Evolutionary conservation across 1,284 basidiomycete genomes (phyloP), one percentile per base, ranked within the genome.

Genomic region (Boletus holoroseus): DNA sequence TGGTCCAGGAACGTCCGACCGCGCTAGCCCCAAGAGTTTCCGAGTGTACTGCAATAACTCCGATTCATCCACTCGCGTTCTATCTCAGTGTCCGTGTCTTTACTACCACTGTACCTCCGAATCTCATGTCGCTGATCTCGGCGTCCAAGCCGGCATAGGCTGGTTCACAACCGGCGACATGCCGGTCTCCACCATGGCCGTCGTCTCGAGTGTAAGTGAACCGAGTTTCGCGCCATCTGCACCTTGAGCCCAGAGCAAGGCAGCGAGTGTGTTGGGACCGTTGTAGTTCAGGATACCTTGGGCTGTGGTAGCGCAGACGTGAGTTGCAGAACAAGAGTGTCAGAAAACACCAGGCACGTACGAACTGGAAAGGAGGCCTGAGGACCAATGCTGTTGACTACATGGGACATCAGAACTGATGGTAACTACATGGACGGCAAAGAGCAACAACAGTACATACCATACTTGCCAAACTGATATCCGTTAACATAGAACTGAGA

Each of bases 201-300:
- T 74, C 34, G 69, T 52, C 54, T 71, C 50, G 15, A 78, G 62
- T 12, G 57, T 61, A 12, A 78, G 52, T 5, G 71, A 71, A 45
- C 69, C 58, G 5, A 78, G 57, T 41, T 68, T 72, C 3, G 73
- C 75, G 7, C 76, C 77, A 12, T 50, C 58, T 7, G 56, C 43
- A 12, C 60, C 71, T 5, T 64, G 63, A 9, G 74, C 73, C 76
- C 76, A 78, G 9, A 78, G 62, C 18, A 76, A 76, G 7, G 77
- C 60, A 4, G 73, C 75, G 5, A 78, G 63, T 2, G 76, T 77
- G 54, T 78, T 77, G 13, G 34, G 50, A 16, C 76, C 76, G n/a
- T 72, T 68, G 51, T 77, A 76, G 46, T 77, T 72, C 37, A 78
- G 55, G 51, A 78, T 76, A 15, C 76, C 77, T 67, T 78, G 71